Percentiles rank a stretch among this genome's conserved stretches.
Conservation (phyloP, 306 rosid species). For the Lathyrus sativus region DNA sequence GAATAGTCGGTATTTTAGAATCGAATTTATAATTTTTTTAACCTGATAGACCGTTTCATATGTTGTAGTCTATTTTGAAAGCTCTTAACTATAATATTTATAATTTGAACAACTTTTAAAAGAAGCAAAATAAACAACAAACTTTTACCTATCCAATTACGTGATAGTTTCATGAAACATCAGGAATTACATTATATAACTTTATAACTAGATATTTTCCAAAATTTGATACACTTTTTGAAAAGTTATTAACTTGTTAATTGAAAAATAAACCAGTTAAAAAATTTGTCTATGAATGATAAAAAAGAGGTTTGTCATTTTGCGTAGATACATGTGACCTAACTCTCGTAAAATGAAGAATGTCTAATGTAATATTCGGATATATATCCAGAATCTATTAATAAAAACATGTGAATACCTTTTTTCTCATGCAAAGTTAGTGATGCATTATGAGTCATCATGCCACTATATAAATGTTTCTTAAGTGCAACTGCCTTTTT, state of each 20-base stretch:
- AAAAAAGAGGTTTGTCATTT: not conserved
- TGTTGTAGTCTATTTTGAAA: too few species aligned
- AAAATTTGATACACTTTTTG: not conserved
- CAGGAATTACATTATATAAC: not conserved
- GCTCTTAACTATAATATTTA: not conserved
- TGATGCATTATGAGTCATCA: slow-evolving; percentile 11
- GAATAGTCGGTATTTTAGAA: too few species aligned
- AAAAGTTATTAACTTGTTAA: not conserved
- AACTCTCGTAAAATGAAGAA: not conserved
- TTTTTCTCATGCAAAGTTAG: not conserved
- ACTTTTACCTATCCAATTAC: not conserved
- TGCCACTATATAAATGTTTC: slow-evolving; percentile 2
- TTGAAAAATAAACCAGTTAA: not conserved
- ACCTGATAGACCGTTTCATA: too few species aligned
- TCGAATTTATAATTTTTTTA: too few species aligned
- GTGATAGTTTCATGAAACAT: not conserved
- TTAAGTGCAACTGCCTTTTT: not conserved
- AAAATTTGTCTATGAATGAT: not conserved
- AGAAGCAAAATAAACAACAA: not conserved
- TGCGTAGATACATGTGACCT: not conserved
- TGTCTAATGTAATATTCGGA: not conserved
- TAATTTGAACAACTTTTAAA: not conserved
- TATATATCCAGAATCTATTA: not conserved
- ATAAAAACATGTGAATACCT: not conserved
- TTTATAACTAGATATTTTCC: not conserved